Base-by-base conservation (phyloP, 2,329 filamentous ascomycete genomes). In the Calonectria pteridis region DNA sequence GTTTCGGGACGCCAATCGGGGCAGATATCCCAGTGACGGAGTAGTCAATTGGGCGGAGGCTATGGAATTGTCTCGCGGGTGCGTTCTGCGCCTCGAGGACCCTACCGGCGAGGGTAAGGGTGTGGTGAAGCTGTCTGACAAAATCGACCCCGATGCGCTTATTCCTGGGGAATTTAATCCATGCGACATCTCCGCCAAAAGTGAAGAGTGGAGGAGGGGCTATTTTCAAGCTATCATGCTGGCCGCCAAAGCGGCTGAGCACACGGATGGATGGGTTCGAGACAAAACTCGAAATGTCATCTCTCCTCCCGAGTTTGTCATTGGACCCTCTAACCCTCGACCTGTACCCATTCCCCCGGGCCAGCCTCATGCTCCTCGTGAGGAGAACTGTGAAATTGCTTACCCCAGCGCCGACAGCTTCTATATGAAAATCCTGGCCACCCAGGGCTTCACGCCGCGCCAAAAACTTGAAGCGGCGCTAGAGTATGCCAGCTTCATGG, bases 181-280 rank as follows among this genome's bases (percentile, higher is more conserved):
- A 0, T 91, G 91, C 76, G 94, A 98, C 82, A 87, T 97, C 70
- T 91, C 91, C 1, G 89, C 85, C 9, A 98, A 95, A 86, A 93
- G 92, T 75, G 95, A 97, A 84, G 88, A 93, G 64, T 98, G 96
- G 96, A 89, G 93, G 79, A 89, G 94, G 69, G 95, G 95, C 1
- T 98, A 98, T 84, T 95, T 93, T 80, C 92, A 97, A 80, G 90
- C 93, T 4, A 85, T 98, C 59, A 94, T 98, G 91, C 89, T 93
- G 14, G 91, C 91, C 73, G 96, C 93, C 0, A 91, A 91, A 77
- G 91, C 93, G 0, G 92, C 95, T 6, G 96, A 98, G 84, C 91
- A 96, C 77, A 86, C 97, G 29, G 94, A 98, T 76, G 94, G 93
- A 62, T 95, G 93, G 89, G 88, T 97, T 20, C 88, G 89, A 53